Conservation (phyloP, 345 rosid species). For the Mallotus nudiflorus region DNA sequence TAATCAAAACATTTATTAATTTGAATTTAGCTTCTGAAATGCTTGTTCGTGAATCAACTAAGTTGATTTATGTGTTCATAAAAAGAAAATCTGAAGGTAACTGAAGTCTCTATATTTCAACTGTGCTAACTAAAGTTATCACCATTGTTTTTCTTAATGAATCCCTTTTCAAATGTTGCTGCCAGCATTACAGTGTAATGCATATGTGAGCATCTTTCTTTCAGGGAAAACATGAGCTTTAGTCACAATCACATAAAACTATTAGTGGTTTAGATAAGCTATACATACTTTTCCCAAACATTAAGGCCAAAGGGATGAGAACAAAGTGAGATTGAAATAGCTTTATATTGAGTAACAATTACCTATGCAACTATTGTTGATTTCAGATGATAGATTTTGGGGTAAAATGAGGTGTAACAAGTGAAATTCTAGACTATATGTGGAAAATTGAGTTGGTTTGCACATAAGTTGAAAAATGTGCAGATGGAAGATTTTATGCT, state of each 20-base stretch:
- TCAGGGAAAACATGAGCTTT: not conserved
- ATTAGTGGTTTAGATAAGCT: not conserved
- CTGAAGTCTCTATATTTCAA: not conserved
- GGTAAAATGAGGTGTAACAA: not conserved
- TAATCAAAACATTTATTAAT: not conserved
- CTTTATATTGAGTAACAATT: too few relatives aligned
- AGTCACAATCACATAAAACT: not conserved
- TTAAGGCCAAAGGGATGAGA: not conserved
- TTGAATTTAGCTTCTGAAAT: not conserved
- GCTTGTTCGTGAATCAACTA: not conserved
- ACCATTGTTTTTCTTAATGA: too few relatives aligned
- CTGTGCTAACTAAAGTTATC: not conserved
- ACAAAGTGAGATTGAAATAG: not conserved
- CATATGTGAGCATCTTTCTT: not conserved
- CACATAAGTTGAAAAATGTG: not conserved
- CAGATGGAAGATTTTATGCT: not conserved
- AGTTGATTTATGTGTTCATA: not conserved
- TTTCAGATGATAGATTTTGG: not conserved
- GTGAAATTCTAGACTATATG: not conserved
- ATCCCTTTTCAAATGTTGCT: too few relatives aligned
- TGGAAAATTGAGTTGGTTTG: not conserved
- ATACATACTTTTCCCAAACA: not conserved
- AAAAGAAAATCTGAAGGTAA: not conserved
- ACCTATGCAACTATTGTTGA: too few relatives aligned
- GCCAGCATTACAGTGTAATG: too few relatives aligned